A percentile compares a stretch with the other conserved stretches of the same genome.
These are phyloP conservation scores for Dryas integrifolia DNA, from an alignment of 331 rosid species.

Conservation along the genomic window DNA sequence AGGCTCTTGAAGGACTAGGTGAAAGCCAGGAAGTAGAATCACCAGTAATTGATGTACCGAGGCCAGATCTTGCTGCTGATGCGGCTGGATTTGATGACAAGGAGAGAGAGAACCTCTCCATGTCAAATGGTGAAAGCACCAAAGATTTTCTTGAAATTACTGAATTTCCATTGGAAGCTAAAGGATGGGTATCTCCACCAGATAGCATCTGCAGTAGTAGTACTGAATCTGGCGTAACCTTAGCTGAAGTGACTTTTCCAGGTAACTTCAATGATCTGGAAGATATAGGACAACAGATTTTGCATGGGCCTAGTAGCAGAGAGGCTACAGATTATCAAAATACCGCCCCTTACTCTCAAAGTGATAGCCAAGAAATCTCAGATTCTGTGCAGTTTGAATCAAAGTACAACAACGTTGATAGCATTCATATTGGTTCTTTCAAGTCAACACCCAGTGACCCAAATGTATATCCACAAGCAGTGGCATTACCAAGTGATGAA, in stretches of 20 bases:
- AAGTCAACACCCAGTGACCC: constrained; percentile 40
- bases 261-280: constrained; percentile 60
- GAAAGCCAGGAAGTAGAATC: constrained; percentile 90
- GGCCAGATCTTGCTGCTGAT: constrained; percentile 61
- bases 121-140: constrained; percentile 49
- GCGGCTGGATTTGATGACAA: constrained; percentile 58
- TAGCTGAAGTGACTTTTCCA: constrained; percentile 55
- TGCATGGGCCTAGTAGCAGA: constrained; percentile 42
- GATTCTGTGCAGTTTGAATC: constrained; percentile 43
- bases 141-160: constrained; percentile 50
- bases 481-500: constrained; percentile 41
- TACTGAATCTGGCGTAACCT: constrained; percentile 58
- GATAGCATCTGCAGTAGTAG: constrained; percentile 76
- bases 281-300: constrained; percentile 45
- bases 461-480: constrained; percentile 32
- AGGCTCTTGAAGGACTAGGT: constrained; percentile 99
- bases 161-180: constrained; percentile 66
- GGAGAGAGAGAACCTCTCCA: constrained; percentile 57
- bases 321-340: constrained; percentile 32
- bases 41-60: constrained; percentile 57
- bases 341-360: constrained; percentile 40
- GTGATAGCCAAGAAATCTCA: constrained; percentile 37
- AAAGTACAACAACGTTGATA: constrained; percentile 36
- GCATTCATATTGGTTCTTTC: constrained; percentile 28
- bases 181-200: constrained; percentile 89